Evolutionary conservation across 2,329 filamentous ascomycete genomes (phyloP), one percentile per base, ranked within the genome.

Genomic region (Ceratocystiopsis brevicomis): DNA sequence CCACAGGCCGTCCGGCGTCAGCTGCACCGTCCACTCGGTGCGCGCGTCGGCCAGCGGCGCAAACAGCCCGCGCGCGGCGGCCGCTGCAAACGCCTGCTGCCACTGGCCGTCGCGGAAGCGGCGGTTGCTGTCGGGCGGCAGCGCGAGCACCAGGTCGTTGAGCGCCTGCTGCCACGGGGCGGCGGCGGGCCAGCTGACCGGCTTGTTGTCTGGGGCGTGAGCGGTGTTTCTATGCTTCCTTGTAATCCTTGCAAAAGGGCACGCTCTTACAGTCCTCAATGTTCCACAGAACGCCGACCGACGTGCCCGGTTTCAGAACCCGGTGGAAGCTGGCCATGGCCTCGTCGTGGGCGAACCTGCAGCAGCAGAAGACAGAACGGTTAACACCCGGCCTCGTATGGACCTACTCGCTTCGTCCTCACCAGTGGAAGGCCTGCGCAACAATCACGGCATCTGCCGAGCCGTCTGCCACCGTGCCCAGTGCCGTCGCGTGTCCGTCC

Each of bases 261-360:
- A 33, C 8, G 40, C 44, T 60, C 67, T 53, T 59, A 78, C 77
- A 82, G 49, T 81, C 75, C 55, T 83, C 78, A 46, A 78, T 63
- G 51, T 83, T 84, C 80, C 81, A 85, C 43, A 85, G 76, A 56
- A 81, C 57, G 14, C 74, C 79, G 25, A 85, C 62, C 25, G 65
- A 64, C 8, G 69, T 70, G 8, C 67, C 68, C 0, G 73, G 73
- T 52, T 68, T 69, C 40, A 85, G 59, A 0, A 80, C 68, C 39
- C 78, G 69, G 50, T 74, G 68, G 8, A 85, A 78, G 51, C 83
- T 78, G 39, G 62, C 58, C 25, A 86, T 59, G 0, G 78, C 63
- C 34, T 71, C 66, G 37, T 67, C 59, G 43, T 68, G 80, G 36
- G 78, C 73, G 59, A 85, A 85, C 79, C 79, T 77, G 40, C 5